Conservation (phyloP, 176 grass and related monocot genomes). For the Hordeum marinum region DNA sequence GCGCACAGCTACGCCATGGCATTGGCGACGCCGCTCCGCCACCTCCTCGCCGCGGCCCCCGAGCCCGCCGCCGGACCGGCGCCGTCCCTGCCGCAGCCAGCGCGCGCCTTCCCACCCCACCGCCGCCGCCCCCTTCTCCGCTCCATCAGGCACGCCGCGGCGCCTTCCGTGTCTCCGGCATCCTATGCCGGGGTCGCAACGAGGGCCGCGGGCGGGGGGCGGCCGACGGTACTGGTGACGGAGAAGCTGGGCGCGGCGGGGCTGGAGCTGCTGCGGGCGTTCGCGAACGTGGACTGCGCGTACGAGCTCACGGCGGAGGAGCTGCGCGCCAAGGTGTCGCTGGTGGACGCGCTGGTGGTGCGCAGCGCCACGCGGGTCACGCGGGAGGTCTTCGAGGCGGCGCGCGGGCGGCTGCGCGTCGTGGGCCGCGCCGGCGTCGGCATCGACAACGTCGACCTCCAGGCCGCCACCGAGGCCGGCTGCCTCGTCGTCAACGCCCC, state of each 20-base stretch:
- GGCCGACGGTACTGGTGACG: constrained; percentile 71
- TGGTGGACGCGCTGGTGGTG: constrained; percentile 74
- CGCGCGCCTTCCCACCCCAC: neutral
- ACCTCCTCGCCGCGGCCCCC: constrained; percentile 27
- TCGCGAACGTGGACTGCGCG: constrained; percentile 76
- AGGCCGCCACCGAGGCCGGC: constrained; percentile 74
- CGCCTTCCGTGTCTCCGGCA: neutral
- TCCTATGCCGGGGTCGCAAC: neutral
- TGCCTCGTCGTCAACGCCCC: constrained; percentile 93
- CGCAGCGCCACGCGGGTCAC: constrained; percentile 66
- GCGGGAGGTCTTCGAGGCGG: constrained; percentile 82
- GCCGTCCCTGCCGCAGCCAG: neutral
- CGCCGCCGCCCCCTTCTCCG: neutral
- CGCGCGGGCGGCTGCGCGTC: constrained; percentile 61
- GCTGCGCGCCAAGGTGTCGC: constrained; percentile 72
- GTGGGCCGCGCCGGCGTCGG: constrained; percentile 71
- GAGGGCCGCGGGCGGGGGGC: neutral
- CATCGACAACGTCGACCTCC: constrained; percentile 93
- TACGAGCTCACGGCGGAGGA: constrained; percentile 81
- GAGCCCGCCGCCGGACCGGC: neutral
- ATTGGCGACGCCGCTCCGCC: constrained; percentile 37
- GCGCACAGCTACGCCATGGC: constrained; percentile 26
- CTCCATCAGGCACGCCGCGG: neutral
- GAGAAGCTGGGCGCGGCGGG: constrained; percentile 58
- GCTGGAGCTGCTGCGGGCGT: constrained; percentile 43